These are phyloP conservation scores for Pseudogymnoascus verrucosus DNA, from an alignment of 2,329 filamentous ascomycete species.

Conservation along the genomic window DNA sequence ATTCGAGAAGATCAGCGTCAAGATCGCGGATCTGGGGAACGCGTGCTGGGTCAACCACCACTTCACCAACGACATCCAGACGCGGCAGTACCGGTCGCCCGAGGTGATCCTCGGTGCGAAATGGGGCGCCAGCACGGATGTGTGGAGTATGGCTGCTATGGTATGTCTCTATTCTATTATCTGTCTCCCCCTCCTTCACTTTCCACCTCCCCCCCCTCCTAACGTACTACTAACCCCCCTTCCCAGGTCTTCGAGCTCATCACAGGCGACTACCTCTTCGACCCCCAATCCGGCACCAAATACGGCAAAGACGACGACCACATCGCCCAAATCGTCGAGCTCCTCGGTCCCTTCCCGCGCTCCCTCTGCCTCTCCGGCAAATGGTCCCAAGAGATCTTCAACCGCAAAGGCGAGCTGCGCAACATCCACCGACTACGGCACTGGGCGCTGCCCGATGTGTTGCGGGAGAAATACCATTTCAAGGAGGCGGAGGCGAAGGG, in stretches of 20 bases:
- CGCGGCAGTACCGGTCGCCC: slow-evolving; percentile 90
- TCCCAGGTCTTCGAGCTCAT: slow-evolving; percentile 92
- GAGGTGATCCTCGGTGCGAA: slow-evolving; percentile 95
- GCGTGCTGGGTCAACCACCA: slow-evolving; percentile 98
- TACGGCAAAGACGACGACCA: slow-evolving; percentile 99
- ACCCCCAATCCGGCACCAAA: slow-evolving; percentile 95
- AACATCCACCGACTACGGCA: slow-evolving; percentile 95
- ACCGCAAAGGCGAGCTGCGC: slow-evolving; percentile 89
- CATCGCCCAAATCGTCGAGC: slow-evolving; percentile 96
- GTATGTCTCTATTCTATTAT: slow-evolving; percentile 44
- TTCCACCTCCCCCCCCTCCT: background rate
- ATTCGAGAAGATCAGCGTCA: slow-evolving; percentile 71
- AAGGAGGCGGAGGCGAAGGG: slow-evolving; percentile 70
- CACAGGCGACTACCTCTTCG: slow-evolving; percentile 96
- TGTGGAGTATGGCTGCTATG: slow-evolving; percentile 99
- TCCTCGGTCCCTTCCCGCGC: slow-evolving; percentile 89
- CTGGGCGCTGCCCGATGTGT: slow-evolving; percentile 88
- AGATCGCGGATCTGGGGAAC: slow-evolving; percentile 96
- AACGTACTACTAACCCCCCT: background rate
- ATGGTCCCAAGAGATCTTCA: slow-evolving; percentile 98
- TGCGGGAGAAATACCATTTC: slow-evolving; percentile 96
- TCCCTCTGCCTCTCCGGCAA: slow-evolving; percentile 86
- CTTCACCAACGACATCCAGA: slow-evolving; percentile 99
- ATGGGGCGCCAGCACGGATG: slow-evolving; percentile 98
- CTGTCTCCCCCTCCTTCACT: background rate